phyloP scores from a whole-genome alignment of 1,139 yeast genomes.

The Sugiyamaella paludigena region DNA sequence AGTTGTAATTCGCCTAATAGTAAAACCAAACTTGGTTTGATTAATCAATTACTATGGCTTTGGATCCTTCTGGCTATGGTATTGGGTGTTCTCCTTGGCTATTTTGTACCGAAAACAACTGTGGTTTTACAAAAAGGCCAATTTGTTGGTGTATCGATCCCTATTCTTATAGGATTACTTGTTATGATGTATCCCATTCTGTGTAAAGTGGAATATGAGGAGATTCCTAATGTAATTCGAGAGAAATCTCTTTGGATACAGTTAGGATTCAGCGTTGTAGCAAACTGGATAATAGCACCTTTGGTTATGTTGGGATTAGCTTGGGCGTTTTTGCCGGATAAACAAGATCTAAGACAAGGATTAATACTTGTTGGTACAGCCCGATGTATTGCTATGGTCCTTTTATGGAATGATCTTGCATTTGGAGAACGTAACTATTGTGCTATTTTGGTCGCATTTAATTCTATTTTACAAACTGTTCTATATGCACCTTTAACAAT shows the following conservation, averaged over 20 bases:
- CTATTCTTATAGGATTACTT: conserved; percentile 53
- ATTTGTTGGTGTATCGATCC: conserved; percentile 39
- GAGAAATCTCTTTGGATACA: conserved; percentile 36
- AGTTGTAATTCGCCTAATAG: background rate
- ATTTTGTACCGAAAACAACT: conserved; percentile 30
- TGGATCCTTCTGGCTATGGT: conserved; percentile 37
- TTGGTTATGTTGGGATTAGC: conserved; percentile 54
- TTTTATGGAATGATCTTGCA: conserved; percentile 60
- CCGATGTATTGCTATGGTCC: conserved; percentile 63
- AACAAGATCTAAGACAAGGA: conserved; percentile 51
- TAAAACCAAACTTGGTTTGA: conserved; percentile 19
- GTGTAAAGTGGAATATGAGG: conserved; percentile 55
- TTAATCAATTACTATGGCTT: conserved; percentile 30
- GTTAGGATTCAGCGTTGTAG: conserved; percentile 43
- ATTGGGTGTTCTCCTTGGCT: conserved; percentile 34
- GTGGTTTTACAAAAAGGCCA: conserved; percentile 28
- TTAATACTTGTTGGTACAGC: conserved; percentile 60
- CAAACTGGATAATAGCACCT: conserved; percentile 61
- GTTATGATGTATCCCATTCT: conserved; percentile 61
- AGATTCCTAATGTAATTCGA: conserved; percentile 31
- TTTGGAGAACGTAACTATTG: conserved; percentile 53
- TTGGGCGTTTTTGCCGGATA: conserved; percentile 53
- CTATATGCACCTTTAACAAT: conserved; percentile 50
- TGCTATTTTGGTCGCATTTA: conserved; percentile 52
- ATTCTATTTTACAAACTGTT: conserved; percentile 52